Conservation (phyloP, 2,329 filamentous ascomycete genomes). For the Ploettnerulaceae sp. region DNA sequence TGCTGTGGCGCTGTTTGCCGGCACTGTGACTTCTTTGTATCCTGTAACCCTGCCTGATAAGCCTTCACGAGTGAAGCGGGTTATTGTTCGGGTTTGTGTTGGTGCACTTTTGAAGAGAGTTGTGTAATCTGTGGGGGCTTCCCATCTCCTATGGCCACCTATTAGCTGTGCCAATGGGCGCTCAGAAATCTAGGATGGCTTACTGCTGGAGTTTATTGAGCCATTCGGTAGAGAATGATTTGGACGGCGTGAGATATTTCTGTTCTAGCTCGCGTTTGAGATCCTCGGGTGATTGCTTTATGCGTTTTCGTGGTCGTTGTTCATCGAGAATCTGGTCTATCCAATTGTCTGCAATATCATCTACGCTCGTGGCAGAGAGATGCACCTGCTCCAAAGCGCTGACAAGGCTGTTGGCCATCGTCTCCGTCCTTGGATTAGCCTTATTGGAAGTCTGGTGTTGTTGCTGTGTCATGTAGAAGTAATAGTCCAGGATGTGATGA, state of each 20-base stretch:
- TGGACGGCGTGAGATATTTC: conserved; percentile 74
- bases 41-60: conserved; percentile 89
- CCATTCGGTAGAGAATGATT: conserved; percentile 78
- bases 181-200: conserved; percentile 21
- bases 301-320: conserved; percentile 45
- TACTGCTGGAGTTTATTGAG: conserved; percentile 81
- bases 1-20: conserved; percentile 80
- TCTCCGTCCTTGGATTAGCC: background rate
- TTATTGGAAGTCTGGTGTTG: background rate
- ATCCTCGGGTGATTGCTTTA: conserved; percentile 50
- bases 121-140: conserved; percentile 72
- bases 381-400: conserved; percentile 48
- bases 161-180: conserved; percentile 12
- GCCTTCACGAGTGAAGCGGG: conserved; percentile 84
- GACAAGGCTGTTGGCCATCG: conserved; percentile 37
- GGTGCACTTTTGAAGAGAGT: conserved; percentile 82
- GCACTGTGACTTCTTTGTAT: conserved; percentile 90
- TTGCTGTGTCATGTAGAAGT: background rate
- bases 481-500: too few species aligned
- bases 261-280: conserved; percentile 68
- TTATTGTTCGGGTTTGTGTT: conserved; percentile 91
- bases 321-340: conserved; percentile 58
- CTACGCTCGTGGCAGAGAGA: conserved; percentile 34
- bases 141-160: conserved; percentile 59
- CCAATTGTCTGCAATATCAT: conserved; percentile 34